A percentile compares a stretch with the other conserved stretches of the same genome.
These are phyloP conservation scores for Elsinoe ampelina DNA, from an alignment of 2,329 filamentous ascomycete species.

Conservation along the genomic window DNA sequence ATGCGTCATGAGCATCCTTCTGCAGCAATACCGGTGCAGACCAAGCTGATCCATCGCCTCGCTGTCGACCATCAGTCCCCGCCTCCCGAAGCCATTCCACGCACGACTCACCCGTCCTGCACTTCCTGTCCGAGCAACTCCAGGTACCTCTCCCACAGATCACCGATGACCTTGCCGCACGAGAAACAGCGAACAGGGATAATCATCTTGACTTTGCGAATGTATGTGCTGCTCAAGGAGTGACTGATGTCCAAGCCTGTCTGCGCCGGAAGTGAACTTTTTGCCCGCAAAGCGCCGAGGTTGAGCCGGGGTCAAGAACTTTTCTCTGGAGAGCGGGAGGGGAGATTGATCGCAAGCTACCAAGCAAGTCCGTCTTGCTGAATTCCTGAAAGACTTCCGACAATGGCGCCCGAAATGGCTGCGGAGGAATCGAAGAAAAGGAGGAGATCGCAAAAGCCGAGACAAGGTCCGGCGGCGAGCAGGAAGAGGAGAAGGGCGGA, in stretches of 20 bases:
- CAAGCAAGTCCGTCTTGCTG: no score
- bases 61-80: constrained; percentile 40
- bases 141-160: constrained; percentile 95
- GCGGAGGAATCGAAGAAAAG: constrained; percentile 6
- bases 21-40: constrained; percentile 93
- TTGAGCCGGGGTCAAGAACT: constrained; percentile 3
- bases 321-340: not conserved
- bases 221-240: not conserved
- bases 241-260: not conserved
- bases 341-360: no score
- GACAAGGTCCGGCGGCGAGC: constrained; percentile 5
- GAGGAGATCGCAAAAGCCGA: constrained; percentile 11
- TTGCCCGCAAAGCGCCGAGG: constrained; percentile 8
- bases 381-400: not conserved
- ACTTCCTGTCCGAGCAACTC: constrained; percentile 68
- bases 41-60: constrained; percentile 94
- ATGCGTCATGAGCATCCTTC: constrained; percentile 99
- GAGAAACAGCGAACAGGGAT: constrained; percentile 98
- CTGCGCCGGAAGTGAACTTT: constrained; percentile 11
- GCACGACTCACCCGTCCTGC: constrained; percentile 26
- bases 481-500: constrained; percentile 10
- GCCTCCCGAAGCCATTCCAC: not conserved
- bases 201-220: constrained; percentile 63
- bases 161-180: constrained; percentile 96
- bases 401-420: not conserved